A percentile compares a stretch with the other conserved stretches of the same genome.
Evolutionary conservation across 1,284 basidiomycete species (phyloP).

Genomic region (Rhodotorula sp.): DNA sequence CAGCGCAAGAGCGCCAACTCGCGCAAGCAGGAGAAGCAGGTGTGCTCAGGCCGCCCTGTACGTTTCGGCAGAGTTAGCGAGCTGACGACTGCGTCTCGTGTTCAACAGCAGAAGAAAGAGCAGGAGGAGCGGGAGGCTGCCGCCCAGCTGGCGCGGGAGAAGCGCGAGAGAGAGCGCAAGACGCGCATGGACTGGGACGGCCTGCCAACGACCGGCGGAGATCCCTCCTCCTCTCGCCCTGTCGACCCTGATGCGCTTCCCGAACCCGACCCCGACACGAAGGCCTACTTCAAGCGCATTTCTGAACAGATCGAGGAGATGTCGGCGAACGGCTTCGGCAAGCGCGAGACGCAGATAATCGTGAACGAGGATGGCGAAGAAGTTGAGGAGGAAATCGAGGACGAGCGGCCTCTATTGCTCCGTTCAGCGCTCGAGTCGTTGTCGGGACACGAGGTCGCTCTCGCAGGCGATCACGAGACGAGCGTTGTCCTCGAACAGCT

Average conservation of each 20-base stretch:
- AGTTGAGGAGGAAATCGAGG: constrained; percentile 42
- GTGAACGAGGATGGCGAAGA: constrained; percentile 30
- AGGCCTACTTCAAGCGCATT: constrained; percentile 45
- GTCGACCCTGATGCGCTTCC: constrained; percentile 40
- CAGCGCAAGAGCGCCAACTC: constrained; percentile 35
- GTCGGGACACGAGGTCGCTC: constrained; percentile 76
- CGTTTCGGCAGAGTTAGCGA: background rate
- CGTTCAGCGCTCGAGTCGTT: constrained; percentile 78
- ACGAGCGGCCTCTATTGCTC: constrained; percentile 79
- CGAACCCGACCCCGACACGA: constrained; percentile 43
- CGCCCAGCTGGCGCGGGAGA: constrained; percentile 24
- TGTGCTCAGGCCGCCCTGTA: background rate
- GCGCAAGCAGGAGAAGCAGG: constrained; percentile 38
- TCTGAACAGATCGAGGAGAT: constrained; percentile 43
- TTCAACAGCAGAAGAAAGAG: constrained; percentile 31
- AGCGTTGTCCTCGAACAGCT: constrained; percentile 83
- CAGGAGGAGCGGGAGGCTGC: constrained; percentile 28
- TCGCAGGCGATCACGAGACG: constrained; percentile 88
- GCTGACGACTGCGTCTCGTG: background rate
- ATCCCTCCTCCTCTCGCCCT: background rate
- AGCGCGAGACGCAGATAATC: constrained; percentile 21
- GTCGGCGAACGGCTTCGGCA: constrained; percentile 31
- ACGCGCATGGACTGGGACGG: constrained; percentile 28
- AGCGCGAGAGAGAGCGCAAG: constrained; percentile 34
- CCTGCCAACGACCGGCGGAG: constrained; percentile 8